These are phyloP conservation scores for Taxawa tesnikishii DNA, from an alignment of 2,329 filamentous ascomycete genomes.

Conservation along the genomic window DNA sequence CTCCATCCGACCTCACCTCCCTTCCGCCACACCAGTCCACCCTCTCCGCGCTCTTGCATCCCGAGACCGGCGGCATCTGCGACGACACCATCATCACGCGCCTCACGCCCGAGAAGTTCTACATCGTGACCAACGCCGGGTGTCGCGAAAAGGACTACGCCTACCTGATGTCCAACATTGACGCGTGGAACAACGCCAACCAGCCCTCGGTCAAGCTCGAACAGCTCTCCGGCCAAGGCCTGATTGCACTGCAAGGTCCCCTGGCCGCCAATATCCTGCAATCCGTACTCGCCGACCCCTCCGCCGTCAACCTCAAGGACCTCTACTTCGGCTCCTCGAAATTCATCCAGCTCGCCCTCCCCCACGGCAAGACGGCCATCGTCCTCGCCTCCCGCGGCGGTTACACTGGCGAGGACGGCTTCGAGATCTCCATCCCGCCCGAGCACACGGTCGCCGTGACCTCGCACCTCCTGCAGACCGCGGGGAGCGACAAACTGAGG, in stretches of 20 bases:
- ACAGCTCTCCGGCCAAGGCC: constrained; percentile 50
- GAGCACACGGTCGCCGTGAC: constrained; percentile 54
- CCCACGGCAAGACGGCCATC: constrained; percentile 38
- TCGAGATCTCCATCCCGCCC: constrained; percentile 79
- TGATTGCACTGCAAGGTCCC: constrained; percentile 85
- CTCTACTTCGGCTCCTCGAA: constrained; percentile 74
- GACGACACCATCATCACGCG: constrained; percentile 89
- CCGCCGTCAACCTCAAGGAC: constrained; percentile 40
- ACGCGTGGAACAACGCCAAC: constrained; percentile 41
- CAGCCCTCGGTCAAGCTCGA: constrained; percentile 21
- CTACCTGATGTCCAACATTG: constrained; percentile 62
- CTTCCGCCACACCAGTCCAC: constrained; percentile 60
- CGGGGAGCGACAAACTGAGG: constrained; percentile 50
- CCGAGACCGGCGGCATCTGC: constrained; percentile 74
- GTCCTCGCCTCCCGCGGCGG: constrained; percentile 77
- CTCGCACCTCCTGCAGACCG: constrained; percentile 53
- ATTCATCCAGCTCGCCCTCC: constrained; percentile 52
- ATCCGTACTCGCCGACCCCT: constrained; percentile 44
- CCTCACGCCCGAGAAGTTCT: constrained; percentile 60
- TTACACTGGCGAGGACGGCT: constrained; percentile 96
- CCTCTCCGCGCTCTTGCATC: constrained; percentile 72
- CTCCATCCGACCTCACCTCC: constrained; percentile 58
- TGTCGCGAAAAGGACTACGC: constrained; percentile 78
- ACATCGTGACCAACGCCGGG: constrained; percentile 90
- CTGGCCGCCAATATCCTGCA: constrained; percentile 57